Percentiles rank a stretch among this genome's conserved stretches.
Conservation (phyloP, 169 alveolate genomes). For the Condylostoma magnum region DNA sequence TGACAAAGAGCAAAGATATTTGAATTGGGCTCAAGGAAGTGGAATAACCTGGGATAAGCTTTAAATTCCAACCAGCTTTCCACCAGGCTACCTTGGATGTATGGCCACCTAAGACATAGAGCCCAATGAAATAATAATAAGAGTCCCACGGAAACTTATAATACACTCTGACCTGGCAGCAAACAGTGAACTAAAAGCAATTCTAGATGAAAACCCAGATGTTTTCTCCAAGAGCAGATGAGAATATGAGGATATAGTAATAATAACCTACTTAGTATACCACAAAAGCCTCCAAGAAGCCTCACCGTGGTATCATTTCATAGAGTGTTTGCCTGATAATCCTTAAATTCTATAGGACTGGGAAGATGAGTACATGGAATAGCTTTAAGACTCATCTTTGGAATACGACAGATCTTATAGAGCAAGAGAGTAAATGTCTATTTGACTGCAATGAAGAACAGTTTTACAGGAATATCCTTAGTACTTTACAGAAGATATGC, state of each 20-base stretch:
- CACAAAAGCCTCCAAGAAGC: background rate
- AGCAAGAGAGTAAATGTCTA: constrained; percentile 32
- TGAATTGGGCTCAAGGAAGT: background rate
- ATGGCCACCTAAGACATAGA: background rate
- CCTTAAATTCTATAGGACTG: constrained; percentile 14
- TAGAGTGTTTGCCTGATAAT: background rate
- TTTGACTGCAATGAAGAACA: background rate
- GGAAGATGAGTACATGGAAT: background rate
- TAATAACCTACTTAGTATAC: background rate
- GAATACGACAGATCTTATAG: constrained; percentile 50
- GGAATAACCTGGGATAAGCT: background rate
- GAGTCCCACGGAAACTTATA: no score
- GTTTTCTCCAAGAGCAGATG: background rate
- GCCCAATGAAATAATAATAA: constrained; percentile 1
- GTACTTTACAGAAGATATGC: constrained; percentile 48
- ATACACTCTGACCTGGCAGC: no score
- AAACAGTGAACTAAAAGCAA: background rate
- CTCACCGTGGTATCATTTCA: constrained; percentile 1
- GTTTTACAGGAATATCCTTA: constrained; percentile 48
- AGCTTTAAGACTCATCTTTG: constrained; percentile 36
- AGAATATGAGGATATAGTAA: background rate
- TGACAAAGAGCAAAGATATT: background rate
- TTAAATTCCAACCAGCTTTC: background rate
- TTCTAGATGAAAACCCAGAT: background rate
- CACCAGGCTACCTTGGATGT: constrained; percentile 13